phyloP scores from a whole-genome alignment of 305 asterid genomes.

The Fraxinus baroniana region DNA sequence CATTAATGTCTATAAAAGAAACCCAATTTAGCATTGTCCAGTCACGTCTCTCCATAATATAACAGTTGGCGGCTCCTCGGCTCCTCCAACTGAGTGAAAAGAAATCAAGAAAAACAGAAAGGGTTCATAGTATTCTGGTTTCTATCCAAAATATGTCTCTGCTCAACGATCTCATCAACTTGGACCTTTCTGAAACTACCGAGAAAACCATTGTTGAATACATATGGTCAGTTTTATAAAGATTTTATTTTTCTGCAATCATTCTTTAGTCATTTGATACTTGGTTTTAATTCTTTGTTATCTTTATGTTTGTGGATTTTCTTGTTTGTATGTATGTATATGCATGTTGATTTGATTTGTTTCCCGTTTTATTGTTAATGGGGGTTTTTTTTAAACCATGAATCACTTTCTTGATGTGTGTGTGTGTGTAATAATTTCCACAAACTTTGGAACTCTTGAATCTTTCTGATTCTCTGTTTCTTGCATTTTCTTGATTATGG shows the following conservation, averaged over 20 bases:
- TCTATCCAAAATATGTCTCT: conserved; percentile 39
- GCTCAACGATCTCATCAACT: conserved; percentile 53
- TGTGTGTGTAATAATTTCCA: conserved; percentile 6
- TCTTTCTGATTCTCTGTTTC: background rate
- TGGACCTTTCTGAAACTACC: conserved; percentile 53
- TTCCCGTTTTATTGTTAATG: background rate
- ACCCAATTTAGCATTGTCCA: background rate
- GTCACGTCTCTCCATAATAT: conserved; percentile 3
- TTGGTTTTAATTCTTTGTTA: background rate
- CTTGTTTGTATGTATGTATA: background rate
- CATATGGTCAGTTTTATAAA: conserved; percentile 48
- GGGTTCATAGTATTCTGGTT: background rate
- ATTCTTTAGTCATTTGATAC: background rate
- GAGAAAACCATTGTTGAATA: conserved; percentile 61
- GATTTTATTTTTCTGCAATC: background rate
- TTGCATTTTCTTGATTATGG: background rate
- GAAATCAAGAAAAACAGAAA: background rate
- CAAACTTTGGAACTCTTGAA: conserved; percentile 18
- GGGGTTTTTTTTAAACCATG: background rate
- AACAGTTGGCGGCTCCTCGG: background rate
- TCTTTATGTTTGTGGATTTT: conserved; percentile 11
- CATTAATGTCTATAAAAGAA: conserved; percentile 24
- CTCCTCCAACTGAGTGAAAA: background rate
- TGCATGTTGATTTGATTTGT: background rate
- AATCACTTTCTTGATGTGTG: background rate